phyloP scores from a whole-genome alignment of 2,329 filamentous ascomycete species.

The Penicillium sp. region DNA sequence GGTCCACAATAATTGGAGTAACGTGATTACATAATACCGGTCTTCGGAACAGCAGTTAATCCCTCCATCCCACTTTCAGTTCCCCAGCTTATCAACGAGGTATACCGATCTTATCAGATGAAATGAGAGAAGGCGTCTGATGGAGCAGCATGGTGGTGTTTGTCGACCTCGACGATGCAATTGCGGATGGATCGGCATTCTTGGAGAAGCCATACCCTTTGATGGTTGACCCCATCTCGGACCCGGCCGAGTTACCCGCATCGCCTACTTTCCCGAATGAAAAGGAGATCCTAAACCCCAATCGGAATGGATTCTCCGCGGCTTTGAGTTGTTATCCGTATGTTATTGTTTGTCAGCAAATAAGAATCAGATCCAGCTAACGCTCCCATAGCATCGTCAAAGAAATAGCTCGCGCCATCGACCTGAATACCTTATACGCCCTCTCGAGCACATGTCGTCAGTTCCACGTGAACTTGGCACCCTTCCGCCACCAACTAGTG shows the following conservation, averaged over 20 bases:
- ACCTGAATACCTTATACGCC: constrained; percentile 82
- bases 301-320: constrained; percentile 40
- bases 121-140: constrained; percentile 17
- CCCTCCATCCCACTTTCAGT: constrained; percentile 20
- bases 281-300: constrained; percentile 9
- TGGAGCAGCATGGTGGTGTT: constrained; percentile 48
- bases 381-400: constrained; percentile 64
- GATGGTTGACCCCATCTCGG: constrained; percentile 14
- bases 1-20: too few relatives aligned
- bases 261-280: constrained; percentile 12
- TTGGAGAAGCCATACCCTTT: constrained; percentile 22
- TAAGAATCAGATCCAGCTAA: constrained; percentile 13
- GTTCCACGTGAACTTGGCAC: constrained; percentile 72
- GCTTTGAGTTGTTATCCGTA: constrained; percentile 52
- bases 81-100: too few relatives aligned
- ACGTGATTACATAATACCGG: not conserved
- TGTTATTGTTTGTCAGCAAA: constrained; percentile 19
- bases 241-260: constrained; percentile 10
- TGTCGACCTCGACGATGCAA: constrained; percentile 45
- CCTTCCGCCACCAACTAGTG: constrained; percentile 72
- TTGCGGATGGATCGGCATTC: constrained; percentile 24
- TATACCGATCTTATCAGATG: constrained; percentile 23
- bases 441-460: constrained; percentile 79
- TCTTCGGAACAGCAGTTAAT: constrained; percentile 4
- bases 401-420: constrained; percentile 71